phyloP scores from a whole-genome alignment of 164 flowering plant species.

The Vitis rotundifolia region DNA sequence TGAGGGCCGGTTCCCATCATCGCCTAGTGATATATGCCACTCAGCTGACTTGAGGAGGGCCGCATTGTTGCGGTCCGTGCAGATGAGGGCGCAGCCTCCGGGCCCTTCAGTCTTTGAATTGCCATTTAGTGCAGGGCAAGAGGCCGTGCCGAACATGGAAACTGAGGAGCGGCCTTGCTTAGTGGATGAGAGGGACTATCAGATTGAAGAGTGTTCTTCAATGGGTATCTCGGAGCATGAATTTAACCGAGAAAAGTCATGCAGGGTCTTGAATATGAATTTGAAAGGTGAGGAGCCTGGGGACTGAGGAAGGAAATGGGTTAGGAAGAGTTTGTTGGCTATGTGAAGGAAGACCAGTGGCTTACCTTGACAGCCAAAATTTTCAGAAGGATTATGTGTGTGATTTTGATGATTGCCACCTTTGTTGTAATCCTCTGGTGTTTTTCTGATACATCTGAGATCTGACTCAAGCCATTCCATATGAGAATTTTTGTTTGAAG shows the following conservation, averaged over 20 bases:
- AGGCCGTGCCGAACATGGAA: conserved; percentile 45
- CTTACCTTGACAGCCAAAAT: too few relatives aligned
- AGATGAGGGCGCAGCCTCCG: conserved; percentile 79
- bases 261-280: conserved; percentile 30
- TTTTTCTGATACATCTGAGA: too few relatives aligned
- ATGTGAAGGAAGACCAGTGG: too few relatives aligned
- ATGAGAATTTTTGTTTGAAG: too few relatives aligned
- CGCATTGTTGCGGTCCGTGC: conserved; percentile 89
- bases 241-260: conserved; percentile 34
- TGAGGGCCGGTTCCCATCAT: conserved; percentile 91
- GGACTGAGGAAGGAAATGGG: conserved; percentile 15
- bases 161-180: conserved; percentile 52
- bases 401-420: too few relatives aligned
- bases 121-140: conserved; percentile 40
- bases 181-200: conserved; percentile 52
- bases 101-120: conserved; percentile 49
- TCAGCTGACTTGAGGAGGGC: conserved; percentile 93
- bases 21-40: conserved; percentile 98
- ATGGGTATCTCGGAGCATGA: conserved; percentile 33
- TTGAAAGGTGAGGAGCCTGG: conserved; percentile 38
- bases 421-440: too few relatives aligned
- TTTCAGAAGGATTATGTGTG: too few relatives aligned
- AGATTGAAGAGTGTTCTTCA: conserved; percentile 46
- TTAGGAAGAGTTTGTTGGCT: not conserved
- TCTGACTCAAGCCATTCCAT: too few relatives aligned